phyloP scores from a whole-genome alignment of 2,329 filamentous ascomycete species.

The Pseudogymnoascus sp. region DNA sequence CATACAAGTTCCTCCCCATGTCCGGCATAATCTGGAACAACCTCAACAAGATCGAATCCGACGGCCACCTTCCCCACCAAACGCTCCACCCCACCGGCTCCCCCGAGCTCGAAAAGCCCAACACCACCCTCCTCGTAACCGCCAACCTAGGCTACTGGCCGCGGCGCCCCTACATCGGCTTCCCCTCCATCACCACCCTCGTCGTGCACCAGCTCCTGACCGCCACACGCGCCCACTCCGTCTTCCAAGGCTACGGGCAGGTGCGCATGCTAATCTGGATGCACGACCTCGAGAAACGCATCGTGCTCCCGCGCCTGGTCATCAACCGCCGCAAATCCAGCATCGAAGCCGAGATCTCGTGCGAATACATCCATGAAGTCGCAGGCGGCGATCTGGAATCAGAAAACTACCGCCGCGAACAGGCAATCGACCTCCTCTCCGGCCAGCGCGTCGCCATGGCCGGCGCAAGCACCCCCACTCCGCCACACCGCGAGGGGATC shows the following conservation, averaged over 20 bases:
- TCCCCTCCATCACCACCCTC: constrained; percentile 48
- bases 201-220: constrained; percentile 54
- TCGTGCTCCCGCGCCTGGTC: constrained; percentile 52
- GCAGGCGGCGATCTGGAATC: constrained; percentile 29
- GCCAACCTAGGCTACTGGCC: constrained; percentile 55
- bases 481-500: constrained; percentile 35
- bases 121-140: constrained; percentile 65
- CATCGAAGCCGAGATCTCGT: constrained; percentile 52
- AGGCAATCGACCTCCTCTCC: constrained; percentile 40
- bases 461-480: constrained; percentile 33
- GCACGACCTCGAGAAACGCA: constrained; percentile 48
- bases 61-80: constrained; percentile 48
- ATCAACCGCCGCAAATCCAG: constrained; percentile 46
- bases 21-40: constrained; percentile 53
- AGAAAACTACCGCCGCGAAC: constrained; percentile 33
- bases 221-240: constrained; percentile 46
- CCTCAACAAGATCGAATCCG: constrained; percentile 44
- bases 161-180: constrained; percentile 39
- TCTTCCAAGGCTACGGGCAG: constrained; percentile 68
- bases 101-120: constrained; percentile 39
- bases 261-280: constrained; percentile 74
- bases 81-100: constrained; percentile 26
- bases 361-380: constrained; percentile 51
- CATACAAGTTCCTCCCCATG: constrained; percentile 42
- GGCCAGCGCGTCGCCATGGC: constrained; percentile 38